Evolutionary conservation across 176 grass and related monocot genomes (phyloP).

Genomic region (Oropetium thomaeum): DNA sequence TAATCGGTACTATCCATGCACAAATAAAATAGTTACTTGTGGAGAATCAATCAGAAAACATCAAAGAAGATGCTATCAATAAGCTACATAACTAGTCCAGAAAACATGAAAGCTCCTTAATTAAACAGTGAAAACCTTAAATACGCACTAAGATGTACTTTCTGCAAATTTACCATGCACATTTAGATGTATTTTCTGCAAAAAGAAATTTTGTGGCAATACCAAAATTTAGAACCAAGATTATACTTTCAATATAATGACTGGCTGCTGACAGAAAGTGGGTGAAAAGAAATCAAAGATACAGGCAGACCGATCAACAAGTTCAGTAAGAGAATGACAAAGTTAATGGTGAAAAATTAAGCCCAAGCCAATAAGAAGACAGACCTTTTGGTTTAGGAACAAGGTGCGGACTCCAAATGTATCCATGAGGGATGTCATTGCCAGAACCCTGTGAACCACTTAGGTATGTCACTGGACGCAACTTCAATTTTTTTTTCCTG

Average conservation of each 20-base stretch:
- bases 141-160: not conserved
- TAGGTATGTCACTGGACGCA: constrained; percentile 90
- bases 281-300: not conserved
- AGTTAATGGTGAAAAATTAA: constrained; percentile 34
- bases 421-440: constrained; percentile 83
- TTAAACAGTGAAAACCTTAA: not conserved
- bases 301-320: not conserved
- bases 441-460: constrained; percentile 76
- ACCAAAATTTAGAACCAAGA: not conserved
- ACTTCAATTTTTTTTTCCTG: constrained; percentile 90
- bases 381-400: constrained; percentile 97
- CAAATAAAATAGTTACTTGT: not conserved
- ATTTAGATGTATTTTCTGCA: not conserved
- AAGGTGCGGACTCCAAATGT: constrained; percentile 95
- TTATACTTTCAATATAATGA: not conserved
- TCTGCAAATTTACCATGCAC: not conserved
- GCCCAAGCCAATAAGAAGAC: constrained; percentile 6
- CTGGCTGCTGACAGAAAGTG: not conserved
- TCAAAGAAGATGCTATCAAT: not conserved
- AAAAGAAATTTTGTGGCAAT: constrained; percentile 2
- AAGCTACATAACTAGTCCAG: constrained; percentile 4
- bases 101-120: not conserved
- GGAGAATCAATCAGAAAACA: not conserved
- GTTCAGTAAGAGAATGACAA: constrained; percentile 4
- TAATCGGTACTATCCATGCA: not conserved